Evolutionary conservation across 2,329 filamentous ascomycete species (phyloP).

Genomic region (Xylariaceae sp.): DNA sequence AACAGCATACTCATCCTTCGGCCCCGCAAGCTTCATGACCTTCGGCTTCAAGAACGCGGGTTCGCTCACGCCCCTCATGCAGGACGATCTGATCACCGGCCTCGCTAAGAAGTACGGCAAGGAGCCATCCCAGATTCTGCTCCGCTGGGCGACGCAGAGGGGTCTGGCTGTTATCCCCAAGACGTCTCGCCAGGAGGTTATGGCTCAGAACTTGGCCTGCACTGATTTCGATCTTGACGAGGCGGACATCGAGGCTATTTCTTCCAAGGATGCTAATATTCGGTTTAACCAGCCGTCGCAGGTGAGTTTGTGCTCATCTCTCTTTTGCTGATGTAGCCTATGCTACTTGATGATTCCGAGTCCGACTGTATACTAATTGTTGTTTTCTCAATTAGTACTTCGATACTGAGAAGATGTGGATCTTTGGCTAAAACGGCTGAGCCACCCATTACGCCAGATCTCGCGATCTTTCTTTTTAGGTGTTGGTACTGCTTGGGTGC

Average conservation of each 20-base stretch:
- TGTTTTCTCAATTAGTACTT: constrained; percentile 46
- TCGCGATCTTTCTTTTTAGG: too few species aligned
- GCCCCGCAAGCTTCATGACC: constrained; percentile 75
- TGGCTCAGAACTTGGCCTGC: constrained; percentile 67
- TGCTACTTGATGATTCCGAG: neutral
- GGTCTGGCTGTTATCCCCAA: constrained; percentile 81
- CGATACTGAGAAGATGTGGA: constrained; percentile 54
- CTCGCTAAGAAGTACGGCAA: constrained; percentile 70
- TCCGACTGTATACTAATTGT: constrained; percentile 13
- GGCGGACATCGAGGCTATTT: constrained; percentile 66
- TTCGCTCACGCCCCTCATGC: constrained; percentile 66
- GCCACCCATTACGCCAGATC: too few species aligned
- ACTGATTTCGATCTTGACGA: constrained; percentile 63
- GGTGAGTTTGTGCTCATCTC: constrained; percentile 45
- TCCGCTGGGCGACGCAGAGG: constrained; percentile 85
- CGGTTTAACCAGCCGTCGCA: constrained; percentile 76
- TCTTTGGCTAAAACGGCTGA: constrained; percentile 56
- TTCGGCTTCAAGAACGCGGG: constrained; percentile 68
- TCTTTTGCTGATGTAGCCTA: neutral
- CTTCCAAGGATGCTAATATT: constrained; percentile 60
- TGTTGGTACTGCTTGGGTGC: too few species aligned
- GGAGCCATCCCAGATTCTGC: constrained; percentile 74
- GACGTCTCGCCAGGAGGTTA: constrained; percentile 52
- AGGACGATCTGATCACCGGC: constrained; percentile 61
- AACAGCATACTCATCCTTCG: constrained; percentile 83